phyloP scores from a whole-genome alignment of 139 green algal species.

The Chlamydomonas applanata region DNA sequence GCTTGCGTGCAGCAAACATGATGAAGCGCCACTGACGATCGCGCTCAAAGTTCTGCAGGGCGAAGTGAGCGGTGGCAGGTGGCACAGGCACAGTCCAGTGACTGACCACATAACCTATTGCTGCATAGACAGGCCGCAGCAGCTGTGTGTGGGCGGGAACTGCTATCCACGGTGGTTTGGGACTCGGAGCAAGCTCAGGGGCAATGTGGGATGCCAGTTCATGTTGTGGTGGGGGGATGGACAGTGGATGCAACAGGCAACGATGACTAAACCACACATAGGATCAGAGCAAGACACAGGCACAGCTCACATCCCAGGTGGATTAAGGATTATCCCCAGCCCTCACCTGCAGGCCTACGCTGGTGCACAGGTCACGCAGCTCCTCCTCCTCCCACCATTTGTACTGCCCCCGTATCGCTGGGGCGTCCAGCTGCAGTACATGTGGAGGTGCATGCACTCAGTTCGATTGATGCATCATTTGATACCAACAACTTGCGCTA shows the following conservation, averaged over 20 bases:
- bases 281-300: background rate
- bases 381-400: conserved; percentile 86
- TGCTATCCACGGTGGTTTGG: too few species aligned
- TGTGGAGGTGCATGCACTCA: too few species aligned
- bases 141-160: too few species aligned
- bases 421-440: conserved; percentile 18
- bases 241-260: too few species aligned
- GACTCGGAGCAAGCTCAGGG: too few species aligned
- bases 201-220: too few species aligned
- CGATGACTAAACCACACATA: background rate
- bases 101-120: background rate
- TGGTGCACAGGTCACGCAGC: conserved; percentile 67
- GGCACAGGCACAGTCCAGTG: background rate
- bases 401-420: conserved; percentile 30
- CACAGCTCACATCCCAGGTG: background rate
- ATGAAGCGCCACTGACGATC: conserved; percentile 75
- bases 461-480: background rate
- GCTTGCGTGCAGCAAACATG: conserved; percentile 83
- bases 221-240: too few species aligned
- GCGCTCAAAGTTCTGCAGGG: conserved; percentile 52
- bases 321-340: background rate
- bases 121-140: background rate
- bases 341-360: conserved; percentile 51
- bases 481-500: background rate
- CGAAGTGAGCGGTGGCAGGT: too few species aligned